phyloP scores from a whole-genome alignment of 176 grass and related monocot species.

The Carex pumila region DNA sequence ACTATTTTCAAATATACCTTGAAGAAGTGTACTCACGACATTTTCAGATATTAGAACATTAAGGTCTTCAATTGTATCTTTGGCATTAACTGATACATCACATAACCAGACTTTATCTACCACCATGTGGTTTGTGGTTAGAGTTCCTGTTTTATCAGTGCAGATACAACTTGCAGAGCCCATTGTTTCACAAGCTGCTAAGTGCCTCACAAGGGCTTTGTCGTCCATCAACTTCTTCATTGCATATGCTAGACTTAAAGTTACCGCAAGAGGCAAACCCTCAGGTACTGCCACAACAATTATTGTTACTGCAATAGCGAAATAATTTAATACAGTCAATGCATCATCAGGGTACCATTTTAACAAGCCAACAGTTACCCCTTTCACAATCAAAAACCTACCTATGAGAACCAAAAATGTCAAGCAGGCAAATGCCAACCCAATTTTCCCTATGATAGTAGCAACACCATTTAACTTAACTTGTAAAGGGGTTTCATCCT shows the following conservation, averaged over 20 bases:
- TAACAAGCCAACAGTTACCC: slow-evolving; percentile 40
- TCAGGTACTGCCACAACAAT: slow-evolving; percentile 99
- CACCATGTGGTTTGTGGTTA: slow-evolving; percentile 96
- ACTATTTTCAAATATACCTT: slow-evolving; percentile 84
- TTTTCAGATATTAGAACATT: slow-evolving; percentile 47
- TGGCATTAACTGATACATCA: slow-evolving; percentile 36
- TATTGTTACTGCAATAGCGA: slow-evolving; percentile 86
- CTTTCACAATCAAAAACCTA: slow-evolving; percentile 67
- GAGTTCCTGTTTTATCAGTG: slow-evolving; percentile 96
- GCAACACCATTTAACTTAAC: slow-evolving; percentile 98
- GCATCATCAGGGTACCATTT: slow-evolving; percentile 79
- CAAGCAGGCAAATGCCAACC: slow-evolving; percentile 60
- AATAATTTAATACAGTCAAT: slow-evolving; percentile 77
- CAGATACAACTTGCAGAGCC: slow-evolving; percentile 86
- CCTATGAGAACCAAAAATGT: slow-evolving; percentile 80
- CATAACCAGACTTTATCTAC: slow-evolving; percentile 88
- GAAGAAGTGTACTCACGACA: slow-evolving; percentile 43
- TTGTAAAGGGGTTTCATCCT: slow-evolving; percentile 93
- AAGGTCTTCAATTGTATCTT: slow-evolving; percentile 37
- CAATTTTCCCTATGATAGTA: slow-evolving; percentile 89
- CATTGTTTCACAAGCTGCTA: slow-evolving; percentile 95
- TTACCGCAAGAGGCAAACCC: slow-evolving; percentile 86
- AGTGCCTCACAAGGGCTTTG: slow-evolving; percentile 84
- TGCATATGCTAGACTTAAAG: slow-evolving; percentile 95
- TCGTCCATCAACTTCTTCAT: slow-evolving; percentile 98